Percentiles rank a stretch among this genome's conserved stretches.
phyloP scores from a whole-genome alignment of 1,284 basidiomycete genomes.

The Amanita bisporigera region DNA sequence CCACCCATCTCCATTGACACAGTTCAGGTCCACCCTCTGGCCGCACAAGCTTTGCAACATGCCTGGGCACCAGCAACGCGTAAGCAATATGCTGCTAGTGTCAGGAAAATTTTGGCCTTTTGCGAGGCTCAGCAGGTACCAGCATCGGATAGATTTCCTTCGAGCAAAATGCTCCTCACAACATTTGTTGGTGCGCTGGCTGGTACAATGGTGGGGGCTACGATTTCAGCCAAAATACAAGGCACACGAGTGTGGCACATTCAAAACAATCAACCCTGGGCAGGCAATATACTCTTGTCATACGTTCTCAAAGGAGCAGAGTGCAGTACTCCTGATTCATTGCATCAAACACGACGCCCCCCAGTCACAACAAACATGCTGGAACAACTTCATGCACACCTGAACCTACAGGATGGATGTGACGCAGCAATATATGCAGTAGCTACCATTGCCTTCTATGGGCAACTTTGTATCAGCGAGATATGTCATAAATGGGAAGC shows the following conservation, averaged over 20 bases:
- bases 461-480: no score
- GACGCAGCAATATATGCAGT: slow-evolving; percentile 31
- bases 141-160: slow-evolving; percentile 20
- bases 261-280: slow-evolving; percentile 29
- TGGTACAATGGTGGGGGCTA: slow-evolving; percentile 21
- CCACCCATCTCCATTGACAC: no score
- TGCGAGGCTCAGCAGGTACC: slow-evolving; percentile 26
- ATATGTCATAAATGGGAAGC: no score
- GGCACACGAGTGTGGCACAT: slow-evolving; percentile 40
- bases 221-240: slow-evolving; percentile 25
- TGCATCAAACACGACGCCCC: slow-evolving; percentile 15
- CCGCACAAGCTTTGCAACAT: no score
- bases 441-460: no score
- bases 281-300: slow-evolving; percentile 24
- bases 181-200: slow-evolving; percentile 30
- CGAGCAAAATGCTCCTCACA: slow-evolving; percentile 34
- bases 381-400: slow-evolving; percentile 13
- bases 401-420: slow-evolving; percentile 26
- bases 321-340: slow-evolving; percentile 26
- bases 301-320: slow-evolving; percentile 31
- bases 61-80: no score
- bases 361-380: slow-evolving; percentile 31
- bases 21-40: no score
- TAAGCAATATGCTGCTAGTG: neutral
- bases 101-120: slow-evolving; percentile 9